These are phyloP conservation scores for Chaetomium globosum DNA, from an alignment of 2,329 filamentous ascomycete species.

Conservation along the genomic window DNA sequence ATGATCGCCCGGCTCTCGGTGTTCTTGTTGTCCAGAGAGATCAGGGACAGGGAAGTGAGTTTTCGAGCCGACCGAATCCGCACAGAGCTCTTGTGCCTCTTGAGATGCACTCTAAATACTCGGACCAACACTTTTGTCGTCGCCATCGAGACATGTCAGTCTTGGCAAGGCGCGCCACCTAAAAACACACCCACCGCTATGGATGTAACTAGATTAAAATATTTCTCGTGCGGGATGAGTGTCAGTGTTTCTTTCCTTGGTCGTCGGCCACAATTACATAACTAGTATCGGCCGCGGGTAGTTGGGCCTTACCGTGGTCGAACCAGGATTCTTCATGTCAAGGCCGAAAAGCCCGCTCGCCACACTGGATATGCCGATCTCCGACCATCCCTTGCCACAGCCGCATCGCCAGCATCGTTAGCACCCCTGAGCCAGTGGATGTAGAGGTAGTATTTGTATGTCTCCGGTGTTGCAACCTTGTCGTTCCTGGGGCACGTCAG, in stretches of 20 bases:
- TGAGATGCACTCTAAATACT: too few species aligned
- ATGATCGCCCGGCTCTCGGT: conserved; percentile 1
- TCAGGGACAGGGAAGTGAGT: not conserved
- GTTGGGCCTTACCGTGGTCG: not conserved
- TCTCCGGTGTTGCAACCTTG: not conserved
- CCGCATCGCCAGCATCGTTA: too few species aligned
- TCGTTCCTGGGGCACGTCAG: not conserved
- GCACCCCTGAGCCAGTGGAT: not conserved
- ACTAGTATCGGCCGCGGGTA: not conserved
- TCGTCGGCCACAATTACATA: too few species aligned
- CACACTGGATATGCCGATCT: not conserved
- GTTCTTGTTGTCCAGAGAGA: not conserved
- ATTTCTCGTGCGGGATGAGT: too few species aligned
- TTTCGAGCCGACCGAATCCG: not conserved
- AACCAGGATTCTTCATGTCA: not conserved
- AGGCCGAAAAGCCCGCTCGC: not conserved
- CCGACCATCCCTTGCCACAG: not conserved
- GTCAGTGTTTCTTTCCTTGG: not conserved
- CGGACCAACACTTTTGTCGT: not conserved
- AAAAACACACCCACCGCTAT: too few species aligned
- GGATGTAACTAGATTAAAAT: too few species aligned
- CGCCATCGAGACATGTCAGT: not conserved
- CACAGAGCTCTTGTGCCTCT: too few species aligned
- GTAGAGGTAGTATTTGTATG: not conserved
- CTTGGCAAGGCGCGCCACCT: not conserved